A percentile compares a stretch with the other conserved stretches of the same genome.
Conservation (phyloP, 75 land plant species). For the Selaginella tamariscina region DNA sequence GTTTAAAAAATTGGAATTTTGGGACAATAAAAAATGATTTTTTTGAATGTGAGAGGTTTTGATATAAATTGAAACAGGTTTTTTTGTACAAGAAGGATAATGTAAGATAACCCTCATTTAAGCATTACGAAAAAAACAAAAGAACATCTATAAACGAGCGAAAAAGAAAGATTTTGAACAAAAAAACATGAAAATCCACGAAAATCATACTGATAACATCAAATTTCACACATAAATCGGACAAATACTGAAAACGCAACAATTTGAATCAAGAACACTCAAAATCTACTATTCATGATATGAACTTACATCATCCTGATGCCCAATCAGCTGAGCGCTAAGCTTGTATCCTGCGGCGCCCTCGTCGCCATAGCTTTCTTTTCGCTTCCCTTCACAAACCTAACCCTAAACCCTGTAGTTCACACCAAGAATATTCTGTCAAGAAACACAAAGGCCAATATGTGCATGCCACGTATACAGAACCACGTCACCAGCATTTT, state of each 20-base stretch:
- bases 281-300: neutral
- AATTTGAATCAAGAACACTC: no score
- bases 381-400: neutral
- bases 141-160: neutral
- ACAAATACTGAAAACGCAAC: no score
- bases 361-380: slow-evolving; percentile 52
- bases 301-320: slow-evolving; percentile 79
- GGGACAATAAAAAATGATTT: neutral
- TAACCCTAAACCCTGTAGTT: no score
- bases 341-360: slow-evolving; percentile 42
- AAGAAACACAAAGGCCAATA: no score
- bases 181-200: neutral
- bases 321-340: slow-evolving; percentile 67
- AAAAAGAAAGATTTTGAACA: neutral
- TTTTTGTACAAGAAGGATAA: neutral
- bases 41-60: neutral
- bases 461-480: neutral
- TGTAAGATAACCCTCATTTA: neutral
- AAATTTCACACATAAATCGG: no score
- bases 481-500: neutral
- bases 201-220: neutral
- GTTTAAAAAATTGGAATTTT: neutral
- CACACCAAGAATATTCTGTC: no score
- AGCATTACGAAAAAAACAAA: neutral
- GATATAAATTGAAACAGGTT: neutral